These are phyloP conservation scores for Calonectria pseudoreteaudii DNA, from an alignment of 2,329 filamentous ascomycete species.

Conservation along the genomic window DNA sequence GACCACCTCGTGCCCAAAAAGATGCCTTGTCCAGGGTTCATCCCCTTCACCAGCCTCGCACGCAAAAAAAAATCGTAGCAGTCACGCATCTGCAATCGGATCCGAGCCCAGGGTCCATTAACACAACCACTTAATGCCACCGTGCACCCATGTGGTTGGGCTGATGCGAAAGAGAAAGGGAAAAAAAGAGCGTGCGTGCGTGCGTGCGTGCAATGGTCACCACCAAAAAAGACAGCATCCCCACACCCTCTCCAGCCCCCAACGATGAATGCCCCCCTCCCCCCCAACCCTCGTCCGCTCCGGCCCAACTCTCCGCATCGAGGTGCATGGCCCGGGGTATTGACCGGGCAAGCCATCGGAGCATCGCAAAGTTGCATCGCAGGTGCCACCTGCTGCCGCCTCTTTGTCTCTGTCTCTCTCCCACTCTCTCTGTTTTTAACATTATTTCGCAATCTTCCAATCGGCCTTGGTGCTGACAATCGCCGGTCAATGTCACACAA, in stretches of 20 bases:
- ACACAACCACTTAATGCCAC: not conserved
- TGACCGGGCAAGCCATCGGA: conserved; percentile 5
- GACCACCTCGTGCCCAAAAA: conserved; percentile 19
- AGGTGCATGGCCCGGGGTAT: conserved; percentile 8
- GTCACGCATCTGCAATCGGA: not conserved
- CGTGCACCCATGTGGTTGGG: conserved; percentile 1
- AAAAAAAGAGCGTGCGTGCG: no score
- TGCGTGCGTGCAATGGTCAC: not conserved
- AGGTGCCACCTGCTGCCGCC: conserved; percentile 8
- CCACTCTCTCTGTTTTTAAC: not conserved
- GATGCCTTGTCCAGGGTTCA: conserved; percentile 16
- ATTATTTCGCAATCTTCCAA: not conserved
- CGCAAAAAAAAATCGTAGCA: not conserved
- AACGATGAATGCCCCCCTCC: not conserved
- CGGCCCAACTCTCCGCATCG: conserved; percentile 34
- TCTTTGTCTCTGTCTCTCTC: not conserved
- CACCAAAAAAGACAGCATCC: not conserved
- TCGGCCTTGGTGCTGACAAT: conserved; percentile 14
- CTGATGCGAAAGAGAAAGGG: not conserved
- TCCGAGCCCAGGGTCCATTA: conserved; percentile 7
- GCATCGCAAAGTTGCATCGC: not conserved
- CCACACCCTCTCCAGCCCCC: not conserved
- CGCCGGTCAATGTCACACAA: conserved; percentile 21
- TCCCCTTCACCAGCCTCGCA: not conserved
- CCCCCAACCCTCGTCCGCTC: conserved; percentile 10